Evolutionary conservation across 345 rosid species (phyloP), one percentile per base, ranked within the genome.

Genomic region (Geranium brycei): DNA sequence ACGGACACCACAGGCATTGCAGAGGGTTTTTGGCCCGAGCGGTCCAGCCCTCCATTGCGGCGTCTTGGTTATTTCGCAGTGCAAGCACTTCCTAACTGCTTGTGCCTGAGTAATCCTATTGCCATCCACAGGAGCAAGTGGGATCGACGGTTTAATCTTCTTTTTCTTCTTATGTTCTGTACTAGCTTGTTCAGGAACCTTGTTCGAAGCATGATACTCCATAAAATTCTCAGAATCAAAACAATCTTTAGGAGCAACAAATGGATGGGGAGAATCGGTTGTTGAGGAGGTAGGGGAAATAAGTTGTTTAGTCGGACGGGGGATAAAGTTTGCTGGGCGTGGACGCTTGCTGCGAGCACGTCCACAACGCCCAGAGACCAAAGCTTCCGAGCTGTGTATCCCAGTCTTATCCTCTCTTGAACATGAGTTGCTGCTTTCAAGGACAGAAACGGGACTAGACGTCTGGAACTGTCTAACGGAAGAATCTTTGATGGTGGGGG

Each of bases 11-110:
- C 99, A 95, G 3, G 99, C 99, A 31, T 93, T 93, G 81, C 99
- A 88, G 30, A 93, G 96, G 7, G 99, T 91, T 76, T 93, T 93
- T 4, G 96, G 97, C 0, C 99, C 99, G 95, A 86, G 76, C 30
- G 99, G 99, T 1, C 99, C 99, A 4, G 95, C 92, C 70, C 99
- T 81, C 99, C 99, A 95, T 68, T 95, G 99, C 0, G 99, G 99
- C 0, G 99, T 95, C 82, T 87, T 88, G 1, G 97, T 95, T 35
- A 91, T 84, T 76, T 91, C 96, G 19, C 97, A 95, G 31, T 95
- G 99, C 89, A 91, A 63, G 59, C 99, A 95, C 79, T 88, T 91
- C 84, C 97, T 83, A 16, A 80, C 82, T 0, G 86, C 79, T 23
- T 76, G 79, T 4, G 76, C 59, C 23, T 79, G 32, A 14, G 73